Base-by-base conservation (phyloP, 768 basidiomycete genomes). In the Leccinum arenicola region DNA sequence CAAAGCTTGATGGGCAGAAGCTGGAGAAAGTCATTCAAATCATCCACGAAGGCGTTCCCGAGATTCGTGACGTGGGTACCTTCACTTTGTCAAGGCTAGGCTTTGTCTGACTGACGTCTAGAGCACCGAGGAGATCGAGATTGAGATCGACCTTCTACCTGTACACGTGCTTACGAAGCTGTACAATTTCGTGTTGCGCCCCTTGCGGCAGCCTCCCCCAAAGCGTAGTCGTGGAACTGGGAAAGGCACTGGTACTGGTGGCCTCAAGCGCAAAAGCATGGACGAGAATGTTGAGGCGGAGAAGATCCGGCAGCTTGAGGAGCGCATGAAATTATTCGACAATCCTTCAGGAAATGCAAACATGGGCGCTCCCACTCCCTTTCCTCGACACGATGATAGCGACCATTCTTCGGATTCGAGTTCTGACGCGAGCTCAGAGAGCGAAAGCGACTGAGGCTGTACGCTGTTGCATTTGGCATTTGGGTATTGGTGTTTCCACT, bases 121-220 rank as follows among this genome's bases (percentile, higher is more conserved):
- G 92, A 94, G 92, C 74, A 91, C 89, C 50, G 94, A 98, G 74
- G 97, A 99, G 78, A 98, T 99, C 68, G 97, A 99, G 74, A 84
- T 99, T 47, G 97, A 99, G 75, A 98, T 99, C 69, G 97, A 98
- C 70, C 78, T 86, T 43, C 79, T 99, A 33, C 95, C 97, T 52
- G 80, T 91, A 7, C 74, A 83, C 31, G 95, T 97, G 49, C 84
- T 98, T 55, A 89, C 90, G 55, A 93, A 93, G 75, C 82, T 99
- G 29, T 99, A 98, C 80, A 95, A 96, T 75, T 94, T 92, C 69
- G 96, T 98, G 64, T 80, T 96, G 58, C 86, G 90, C 10, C 92
- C 92, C 1, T 72, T 87, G 60, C 85, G 86, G 31, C 84, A 86
- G 48, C 82, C 86, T 9, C 80, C 86, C 45, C 83, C 82, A 19